Evolutionary conservation across 2,329 filamentous ascomycete genomes (phyloP).

Genomic region (Pseudogymnoascus sp.): DNA sequence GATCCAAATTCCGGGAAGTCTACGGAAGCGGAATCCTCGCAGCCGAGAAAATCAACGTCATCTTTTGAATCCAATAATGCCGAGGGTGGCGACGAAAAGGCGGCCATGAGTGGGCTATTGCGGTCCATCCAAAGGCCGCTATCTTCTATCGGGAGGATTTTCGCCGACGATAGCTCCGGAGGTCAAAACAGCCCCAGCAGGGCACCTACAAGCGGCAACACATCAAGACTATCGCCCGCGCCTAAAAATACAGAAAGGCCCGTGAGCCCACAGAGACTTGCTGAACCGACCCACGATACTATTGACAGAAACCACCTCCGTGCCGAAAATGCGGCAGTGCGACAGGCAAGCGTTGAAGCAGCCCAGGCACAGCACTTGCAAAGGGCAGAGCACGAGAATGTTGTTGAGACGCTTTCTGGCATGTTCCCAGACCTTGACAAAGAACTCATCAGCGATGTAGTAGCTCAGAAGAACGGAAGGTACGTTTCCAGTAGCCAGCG

Average conservation of each 20-base stretch:
- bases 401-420: constrained; percentile 86
- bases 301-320: constrained; percentile 37
- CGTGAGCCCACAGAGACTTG: constrained; percentile 20
- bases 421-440: constrained; percentile 96
- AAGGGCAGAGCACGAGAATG: constrained; percentile 74
- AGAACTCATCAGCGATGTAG: constrained; percentile 94
- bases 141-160: constrained; percentile 88
- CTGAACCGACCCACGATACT: constrained; percentile 19
- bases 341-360: constrained; percentile 82
- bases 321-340: constrained; percentile 79
- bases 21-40: constrained; percentile 51
- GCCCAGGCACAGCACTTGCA: constrained; percentile 81
- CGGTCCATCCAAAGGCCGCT: constrained; percentile 87
- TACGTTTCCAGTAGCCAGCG: constrained; percentile 39
- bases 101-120: constrained; percentile 75
- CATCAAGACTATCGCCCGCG: constrained; percentile 28
- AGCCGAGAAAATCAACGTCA: constrained; percentile 46
- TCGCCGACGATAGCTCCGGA: constrained; percentile 56
- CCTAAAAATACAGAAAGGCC: constrained; percentile 23
- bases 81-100: constrained; percentile 59
- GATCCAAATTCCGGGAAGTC: constrained; percentile 54
- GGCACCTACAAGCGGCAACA: constrained; percentile 40
- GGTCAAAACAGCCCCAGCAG: constrained; percentile 30
- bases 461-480: constrained; percentile 91
- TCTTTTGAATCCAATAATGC: constrained; percentile 46